These are phyloP conservation scores for Hortiboletus flavorubellus DNA, from an alignment of 768 basidiomycete genomes.

Conservation along the genomic window DNA sequence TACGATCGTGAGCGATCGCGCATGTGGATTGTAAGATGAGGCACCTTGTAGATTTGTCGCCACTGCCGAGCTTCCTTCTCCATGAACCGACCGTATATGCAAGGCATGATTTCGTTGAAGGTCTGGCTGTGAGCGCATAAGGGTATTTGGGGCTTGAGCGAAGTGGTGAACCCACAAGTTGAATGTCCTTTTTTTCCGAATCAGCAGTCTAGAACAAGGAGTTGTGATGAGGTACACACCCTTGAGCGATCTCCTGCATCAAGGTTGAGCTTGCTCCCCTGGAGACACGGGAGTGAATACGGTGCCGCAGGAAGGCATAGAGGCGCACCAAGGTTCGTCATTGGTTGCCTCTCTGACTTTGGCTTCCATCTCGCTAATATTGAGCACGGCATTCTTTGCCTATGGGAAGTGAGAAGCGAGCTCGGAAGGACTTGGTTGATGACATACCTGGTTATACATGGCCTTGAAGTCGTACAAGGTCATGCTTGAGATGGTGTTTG, in stretches of 20 bases:
- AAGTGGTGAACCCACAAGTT: slow-evolving; percentile 69
- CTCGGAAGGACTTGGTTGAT: background rate
- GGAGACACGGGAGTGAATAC: slow-evolving; percentile 7
- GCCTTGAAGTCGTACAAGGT: slow-evolving; percentile 92
- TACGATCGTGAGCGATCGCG: background rate
- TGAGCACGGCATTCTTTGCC: slow-evolving; percentile 96
- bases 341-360: slow-evolving; percentile 97
- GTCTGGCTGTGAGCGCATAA: slow-evolving; percentile 62
- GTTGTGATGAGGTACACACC: slow-evolving; percentile 48
- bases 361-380: slow-evolving; percentile 94
- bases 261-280: slow-evolving; percentile 98
- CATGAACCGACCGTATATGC: slow-evolving; percentile 92
- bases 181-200: slow-evolving; percentile 68
- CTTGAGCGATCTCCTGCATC: slow-evolving; percentile 98
- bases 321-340: slow-evolving; percentile 93
- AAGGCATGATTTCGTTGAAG: slow-evolving; percentile 99
- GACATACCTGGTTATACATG: slow-evolving; percentile 84
- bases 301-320: background rate
- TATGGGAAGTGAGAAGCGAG: slow-evolving; percentile 29
- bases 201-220: slow-evolving; percentile 13
- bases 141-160: background rate
- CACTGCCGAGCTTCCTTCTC: slow-evolving; percentile 98
- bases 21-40: background rate
- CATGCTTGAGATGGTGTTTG: slow-evolving; percentile 72
- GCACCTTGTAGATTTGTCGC: slow-evolving; percentile 97